Evolutionary conservation across 352 stramenopile genomes (phyloP).

Genomic region (Peronospora destructor): DNA sequence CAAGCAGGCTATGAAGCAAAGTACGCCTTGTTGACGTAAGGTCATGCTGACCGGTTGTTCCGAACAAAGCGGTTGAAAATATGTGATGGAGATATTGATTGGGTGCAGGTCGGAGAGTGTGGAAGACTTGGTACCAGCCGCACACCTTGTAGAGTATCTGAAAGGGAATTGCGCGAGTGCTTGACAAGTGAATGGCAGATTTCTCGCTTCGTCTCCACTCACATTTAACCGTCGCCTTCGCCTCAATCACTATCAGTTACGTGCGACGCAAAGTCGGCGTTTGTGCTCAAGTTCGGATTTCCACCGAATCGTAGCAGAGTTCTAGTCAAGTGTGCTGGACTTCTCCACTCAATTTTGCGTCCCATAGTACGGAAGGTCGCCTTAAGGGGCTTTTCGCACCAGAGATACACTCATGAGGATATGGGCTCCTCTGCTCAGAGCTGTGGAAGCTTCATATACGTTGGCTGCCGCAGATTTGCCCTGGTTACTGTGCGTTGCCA

Average conservation of each 20-base stretch:
- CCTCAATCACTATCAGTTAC: conserved; percentile 2
- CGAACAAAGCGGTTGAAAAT: conserved; percentile 28
- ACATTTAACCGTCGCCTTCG: conserved; percentile 8
- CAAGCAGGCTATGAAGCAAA: conserved; percentile 12
- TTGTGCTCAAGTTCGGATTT: conserved; percentile 21
- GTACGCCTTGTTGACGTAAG: conserved; percentile 22
- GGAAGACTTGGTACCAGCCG: conserved; percentile 6
- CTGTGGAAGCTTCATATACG: no score
- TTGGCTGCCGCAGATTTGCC: no score
- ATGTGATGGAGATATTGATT: conserved; percentile 9
- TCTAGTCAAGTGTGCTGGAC: conserved; percentile 28
- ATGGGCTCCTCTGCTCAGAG: no score
- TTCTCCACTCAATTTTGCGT: conserved; percentile 5
- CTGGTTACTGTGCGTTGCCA: no score
- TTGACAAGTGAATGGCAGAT: conserved; percentile 13
- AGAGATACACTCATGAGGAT: no score
- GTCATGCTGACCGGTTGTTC: conserved; percentile 28
- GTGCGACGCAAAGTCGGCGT: conserved; percentile 10
- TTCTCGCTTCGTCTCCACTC: conserved; percentile 20
- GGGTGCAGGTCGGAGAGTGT: conserved; percentile 6
- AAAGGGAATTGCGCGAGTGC: conserved; percentile 5
- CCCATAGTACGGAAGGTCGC: no score
- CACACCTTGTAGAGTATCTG: conserved; percentile 17
- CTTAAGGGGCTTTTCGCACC: no score
- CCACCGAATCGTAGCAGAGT: conserved; percentile 7